Evolutionary conservation across 2,329 filamentous ascomycete genomes (phyloP), one percentile per base, ranked within the genome.

Genomic region (Epichloe uncinata): DNA sequence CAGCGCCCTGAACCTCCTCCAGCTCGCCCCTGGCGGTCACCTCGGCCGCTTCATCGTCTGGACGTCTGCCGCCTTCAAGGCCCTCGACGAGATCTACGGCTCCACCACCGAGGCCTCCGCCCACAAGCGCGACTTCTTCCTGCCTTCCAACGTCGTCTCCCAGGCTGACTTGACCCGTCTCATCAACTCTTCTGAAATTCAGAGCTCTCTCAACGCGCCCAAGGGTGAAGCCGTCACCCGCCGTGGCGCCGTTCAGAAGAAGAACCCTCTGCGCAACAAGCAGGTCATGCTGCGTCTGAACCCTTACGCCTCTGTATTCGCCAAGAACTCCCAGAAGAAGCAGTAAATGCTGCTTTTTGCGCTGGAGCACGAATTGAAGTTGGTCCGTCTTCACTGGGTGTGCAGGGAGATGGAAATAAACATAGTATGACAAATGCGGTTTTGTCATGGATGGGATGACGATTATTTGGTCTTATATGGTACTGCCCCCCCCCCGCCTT

Each of bases 251-350:
- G 88, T 95, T 61, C 91, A 96, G 82, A 98, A 98, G 89, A 97
- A 97, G 90, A 98, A 98, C 82, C 93, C 93, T 66, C 89, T 98
- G 62, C 80, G 79, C 75, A 98, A 98, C 86, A 95, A 89, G 83
- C 93, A 97, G 81, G 85, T 98, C 61, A 82, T 96, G 74, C 86
- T 98, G 69, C 86, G 93, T 66, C 86, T 98, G 72, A 98, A 98
- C 85, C 93, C 93, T 57, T 98, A 98, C 75, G 91, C 93, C 62
- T 78, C 84, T 63, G 83, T 87, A 56, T 98, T 94, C 75, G 77
- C 83, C 63, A 87, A 94, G 80, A 81, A 69, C 60, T 50, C 65
- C 52, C 66, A 69, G 62, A 68, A 69, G 65, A 67, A 66, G 64
- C 64, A 66, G 62, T 34, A 47, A 41, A n/a, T 43, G 13, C 26